phyloP scores from a whole-genome alignment of 2,329 filamentous ascomycete genomes.

The Pleurostoma richardsiae region DNA sequence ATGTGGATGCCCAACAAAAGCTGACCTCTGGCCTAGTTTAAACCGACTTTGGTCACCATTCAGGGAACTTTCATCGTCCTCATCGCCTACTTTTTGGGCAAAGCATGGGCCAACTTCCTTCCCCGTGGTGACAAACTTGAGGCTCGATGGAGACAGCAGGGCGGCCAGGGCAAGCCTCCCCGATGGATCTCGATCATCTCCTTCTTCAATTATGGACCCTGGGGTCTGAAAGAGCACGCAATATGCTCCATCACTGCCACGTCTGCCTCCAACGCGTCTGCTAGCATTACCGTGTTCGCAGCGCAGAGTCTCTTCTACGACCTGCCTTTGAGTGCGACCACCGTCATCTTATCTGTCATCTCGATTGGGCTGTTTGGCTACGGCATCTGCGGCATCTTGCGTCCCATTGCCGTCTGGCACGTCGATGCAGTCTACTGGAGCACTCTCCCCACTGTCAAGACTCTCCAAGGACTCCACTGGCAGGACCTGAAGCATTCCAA shows the following conservation, averaged over 20 bases:
- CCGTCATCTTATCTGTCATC: constrained; percentile 42
- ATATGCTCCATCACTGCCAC: constrained; percentile 49
- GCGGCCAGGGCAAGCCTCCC: constrained; percentile 34
- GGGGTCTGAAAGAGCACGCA: constrained; percentile 51
- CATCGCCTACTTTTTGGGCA: constrained; percentile 51
- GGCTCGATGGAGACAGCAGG: constrained; percentile 36
- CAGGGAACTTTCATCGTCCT: constrained; percentile 52
- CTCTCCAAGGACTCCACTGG: constrained; percentile 50
- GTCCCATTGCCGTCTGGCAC: constrained; percentile 50
- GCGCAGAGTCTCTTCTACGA: constrained; percentile 48
- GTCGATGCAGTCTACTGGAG: constrained; percentile 53
- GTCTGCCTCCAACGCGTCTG: constrained; percentile 43
- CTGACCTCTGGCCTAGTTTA: constrained; percentile 32
- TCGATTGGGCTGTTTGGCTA: constrained; percentile 53
- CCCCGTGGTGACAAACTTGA: constrained; percentile 47
- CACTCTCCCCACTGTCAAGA: constrained; percentile 46
- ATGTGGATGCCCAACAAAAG: not conserved
- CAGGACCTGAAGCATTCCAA: constrained; percentile 42
- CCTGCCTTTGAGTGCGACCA: constrained; percentile 35
- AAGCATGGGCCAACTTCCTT: constrained; percentile 37
- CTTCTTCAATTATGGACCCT: constrained; percentile 47
- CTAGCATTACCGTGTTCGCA: constrained; percentile 35
- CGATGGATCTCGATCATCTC: constrained; percentile 29
- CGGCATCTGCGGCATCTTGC: constrained; percentile 45
- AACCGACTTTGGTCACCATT: constrained; percentile 42